These are phyloP conservation scores for Draba incana DNA, from an alignment of 345 rosid species.

Conservation along the genomic window DNA sequence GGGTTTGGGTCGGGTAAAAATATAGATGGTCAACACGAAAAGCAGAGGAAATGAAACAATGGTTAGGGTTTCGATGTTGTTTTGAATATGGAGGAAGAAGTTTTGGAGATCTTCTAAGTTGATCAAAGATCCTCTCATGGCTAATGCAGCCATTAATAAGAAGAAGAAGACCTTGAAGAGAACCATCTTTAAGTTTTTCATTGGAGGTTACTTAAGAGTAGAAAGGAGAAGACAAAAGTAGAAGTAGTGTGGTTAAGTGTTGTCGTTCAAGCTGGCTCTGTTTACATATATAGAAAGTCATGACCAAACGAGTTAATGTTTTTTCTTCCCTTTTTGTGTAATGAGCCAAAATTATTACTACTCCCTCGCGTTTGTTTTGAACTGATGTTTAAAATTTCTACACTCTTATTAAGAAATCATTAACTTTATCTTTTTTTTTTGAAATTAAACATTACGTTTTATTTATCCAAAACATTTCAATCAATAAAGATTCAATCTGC, in stretches of 20 bases:
- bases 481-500: no score
- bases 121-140: conserved; percentile 55
- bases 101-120: conserved; percentile 56
- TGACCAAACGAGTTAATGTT: conserved; percentile 24
- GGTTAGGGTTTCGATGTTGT: conserved; percentile 59
- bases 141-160: conserved; percentile 57
- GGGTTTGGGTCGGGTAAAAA: conserved; percentile 66
- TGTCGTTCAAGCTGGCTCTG: conserved; percentile 17
- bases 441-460: no score
- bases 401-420: no score
- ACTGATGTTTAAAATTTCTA: no score
- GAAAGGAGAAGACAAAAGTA: conserved; percentile 10
- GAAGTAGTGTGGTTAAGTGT: conserved; percentile 1
- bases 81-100: conserved; percentile 57
- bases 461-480: no score
- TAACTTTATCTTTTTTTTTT: no score
- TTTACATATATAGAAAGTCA: conserved; percentile 35
- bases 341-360: background rate
- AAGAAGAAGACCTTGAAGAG: conserved; percentile 65
- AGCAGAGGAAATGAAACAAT: conserved; percentile 53
- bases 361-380: no score
- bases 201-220: conserved; percentile 16
- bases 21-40: conserved; percentile 62
- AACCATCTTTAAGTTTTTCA: conserved; percentile 32
- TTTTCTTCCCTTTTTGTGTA: background rate